Evolutionary conservation across 305 asterid species (phyloP).

Genomic region (Fraxinus ornus): DNA sequence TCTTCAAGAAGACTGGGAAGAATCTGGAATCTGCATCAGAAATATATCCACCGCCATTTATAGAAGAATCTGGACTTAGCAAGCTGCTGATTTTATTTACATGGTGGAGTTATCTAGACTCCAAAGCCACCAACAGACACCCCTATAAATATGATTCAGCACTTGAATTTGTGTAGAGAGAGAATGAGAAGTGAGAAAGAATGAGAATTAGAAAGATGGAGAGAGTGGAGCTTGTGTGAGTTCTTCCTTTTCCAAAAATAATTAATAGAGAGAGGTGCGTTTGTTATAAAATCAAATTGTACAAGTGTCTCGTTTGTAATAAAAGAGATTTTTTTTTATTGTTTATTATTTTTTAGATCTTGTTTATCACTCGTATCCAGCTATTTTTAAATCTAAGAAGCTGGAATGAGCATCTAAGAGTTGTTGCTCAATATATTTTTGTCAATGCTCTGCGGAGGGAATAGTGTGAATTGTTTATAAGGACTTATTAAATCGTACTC

Average conservation of each 20-base stretch:
- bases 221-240: not conserved
- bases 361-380: not conserved
- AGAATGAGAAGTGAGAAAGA: not conserved
- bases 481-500: not conserved
- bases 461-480: not conserved
- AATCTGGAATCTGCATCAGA: not conserved
- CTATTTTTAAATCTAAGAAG: constrained; percentile 7
- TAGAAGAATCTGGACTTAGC: not conserved
- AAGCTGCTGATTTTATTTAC: not conserved
- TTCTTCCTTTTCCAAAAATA: not conserved
- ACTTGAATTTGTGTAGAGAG: not conserved
- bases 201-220: not conserved
- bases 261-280: not conserved
- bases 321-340: no score
- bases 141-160: not conserved
- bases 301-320: not conserved
- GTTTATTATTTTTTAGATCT: not conserved
- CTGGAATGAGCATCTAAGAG: constrained; percentile 16
- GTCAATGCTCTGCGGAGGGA: not conserved
- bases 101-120: not conserved
- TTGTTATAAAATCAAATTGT: not conserved
- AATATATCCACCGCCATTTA: not conserved
- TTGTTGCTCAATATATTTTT: not conserved
- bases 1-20: not conserved
- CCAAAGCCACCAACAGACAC: not conserved